Conservation (phyloP, 2,329 filamentous ascomycete species). For the Alternaria sp. region DNA sequence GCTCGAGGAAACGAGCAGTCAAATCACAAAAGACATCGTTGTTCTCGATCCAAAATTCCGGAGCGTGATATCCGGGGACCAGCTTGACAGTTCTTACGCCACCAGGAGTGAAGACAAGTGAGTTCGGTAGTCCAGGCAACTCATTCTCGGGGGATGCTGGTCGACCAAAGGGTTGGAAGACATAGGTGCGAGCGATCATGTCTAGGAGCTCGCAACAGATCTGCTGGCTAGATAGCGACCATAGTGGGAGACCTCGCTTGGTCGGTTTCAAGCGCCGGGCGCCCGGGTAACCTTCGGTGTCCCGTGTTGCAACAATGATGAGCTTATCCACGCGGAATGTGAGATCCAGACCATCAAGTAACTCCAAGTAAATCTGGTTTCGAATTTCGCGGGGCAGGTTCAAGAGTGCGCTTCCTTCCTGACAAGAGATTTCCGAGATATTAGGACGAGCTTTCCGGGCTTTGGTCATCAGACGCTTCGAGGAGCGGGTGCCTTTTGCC, state of each 20-base stretch:
- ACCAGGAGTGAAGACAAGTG: not conserved
- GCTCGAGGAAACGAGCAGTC: not conserved
- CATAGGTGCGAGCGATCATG: not conserved
- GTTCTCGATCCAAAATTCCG: not conserved
- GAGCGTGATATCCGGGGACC: too few relatives aligned
- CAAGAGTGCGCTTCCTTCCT: not conserved
- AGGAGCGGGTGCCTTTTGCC: not conserved
- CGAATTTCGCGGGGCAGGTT: not conserved
- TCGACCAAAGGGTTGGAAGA: not conserved
- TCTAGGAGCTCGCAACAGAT: not conserved
- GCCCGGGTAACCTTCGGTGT: not conserved
- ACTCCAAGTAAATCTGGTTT: not conserved
- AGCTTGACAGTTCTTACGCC: not conserved
- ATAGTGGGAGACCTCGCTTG: not conserved
- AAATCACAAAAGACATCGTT: not conserved
- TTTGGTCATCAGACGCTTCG: not conserved
- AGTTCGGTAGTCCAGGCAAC: not conserved
- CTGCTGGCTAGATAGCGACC: not conserved
- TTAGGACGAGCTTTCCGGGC: not conserved
- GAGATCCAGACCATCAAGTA: fast-evolving
- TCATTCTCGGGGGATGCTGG: not conserved
- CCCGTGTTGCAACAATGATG: not conserved
- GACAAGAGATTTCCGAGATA: fast-evolving
- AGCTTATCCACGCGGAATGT: not conserved
- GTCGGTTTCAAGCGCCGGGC: not conserved